These are phyloP conservation scores for Arachnomyces sp. DNA, from an alignment of 2,329 filamentous ascomycete genomes.

Conservation along the genomic window DNA sequence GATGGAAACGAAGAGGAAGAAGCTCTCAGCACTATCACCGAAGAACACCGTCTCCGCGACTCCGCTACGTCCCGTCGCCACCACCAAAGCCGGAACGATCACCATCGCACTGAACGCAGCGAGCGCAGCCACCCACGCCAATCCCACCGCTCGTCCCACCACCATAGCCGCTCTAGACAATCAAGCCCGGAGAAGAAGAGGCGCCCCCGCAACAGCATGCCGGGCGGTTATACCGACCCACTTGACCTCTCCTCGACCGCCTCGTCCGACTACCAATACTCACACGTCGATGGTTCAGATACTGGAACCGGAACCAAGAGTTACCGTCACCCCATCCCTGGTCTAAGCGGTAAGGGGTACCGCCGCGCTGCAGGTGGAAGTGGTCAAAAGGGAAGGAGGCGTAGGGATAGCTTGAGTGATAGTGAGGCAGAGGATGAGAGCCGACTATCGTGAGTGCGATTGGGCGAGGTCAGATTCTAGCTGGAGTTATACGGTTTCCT, in stretches of 20 bases:
- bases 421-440: constrained; percentile 34
- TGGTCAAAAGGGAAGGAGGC: constrained; percentile 29
- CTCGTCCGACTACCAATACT: constrained; percentile 33
- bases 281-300: constrained; percentile 31
- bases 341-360: constrained; percentile 38
- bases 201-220: constrained; percentile 25
- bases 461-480: too few relatives aligned
- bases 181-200: constrained; percentile 26
- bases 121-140: not conserved
- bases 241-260: constrained; percentile 34
- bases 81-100: constrained; percentile 5
- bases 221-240: constrained; percentile 36
- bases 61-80: constrained; percentile 5
- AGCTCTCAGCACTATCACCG: constrained; percentile 27
- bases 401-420: constrained; percentile 48
- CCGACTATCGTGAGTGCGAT: too few relatives aligned
- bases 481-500: too few relatives aligned
- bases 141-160: constrained; percentile 6
- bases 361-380: constrained; percentile 27
- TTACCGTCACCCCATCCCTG: constrained; percentile 51
- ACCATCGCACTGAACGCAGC: constrained; percentile 4
- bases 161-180: constrained; percentile 21
- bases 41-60: constrained; percentile 23
- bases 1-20: constrained; percentile 39
- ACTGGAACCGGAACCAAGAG: constrained; percentile 43